A percentile compares a stretch with the other conserved stretches of the same genome.
Conservation (phyloP, 2,329 filamentous ascomycete genomes). For the Hypoxylon sp. region DNA sequence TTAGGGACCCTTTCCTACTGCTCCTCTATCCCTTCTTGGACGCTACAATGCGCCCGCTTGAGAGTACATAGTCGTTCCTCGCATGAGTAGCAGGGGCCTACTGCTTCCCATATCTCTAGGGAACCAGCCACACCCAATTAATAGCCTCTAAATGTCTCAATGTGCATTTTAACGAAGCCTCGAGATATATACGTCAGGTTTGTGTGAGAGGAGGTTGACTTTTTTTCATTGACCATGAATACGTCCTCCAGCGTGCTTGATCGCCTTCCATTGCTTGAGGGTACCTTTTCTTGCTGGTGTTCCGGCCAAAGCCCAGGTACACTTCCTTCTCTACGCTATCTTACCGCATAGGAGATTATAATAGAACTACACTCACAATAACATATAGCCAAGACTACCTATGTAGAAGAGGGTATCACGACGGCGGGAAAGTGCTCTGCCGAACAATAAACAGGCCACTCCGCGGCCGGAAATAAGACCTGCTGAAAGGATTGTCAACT, state of each 20-base stretch:
- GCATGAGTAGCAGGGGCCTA: background rate
- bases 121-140: background rate
- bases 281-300: background rate
- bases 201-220: background rate
- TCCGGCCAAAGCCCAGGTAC: background rate
- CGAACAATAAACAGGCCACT: background rate
- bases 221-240: background rate
- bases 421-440: background rate
- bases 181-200: background rate
- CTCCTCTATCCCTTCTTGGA: too few relatives aligned
- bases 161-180: background rate
- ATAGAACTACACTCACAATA: too few relatives aligned
- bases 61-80: background rate
- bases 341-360: background rate
- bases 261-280: background rate
- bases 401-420: too few relatives aligned
- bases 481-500: background rate
- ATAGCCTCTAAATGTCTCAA: background rate
- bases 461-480: background rate
- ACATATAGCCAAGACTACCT: too few relatives aligned
- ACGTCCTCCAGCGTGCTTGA: background rate
- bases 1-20: too few relatives aligned
- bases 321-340: background rate
- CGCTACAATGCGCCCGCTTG: too few relatives aligned
- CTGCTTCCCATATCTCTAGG: background rate